phyloP scores from a whole-genome alignment of 2,329 filamentous ascomycete genomes.

The Scleromitrula shiraiana region DNA sequence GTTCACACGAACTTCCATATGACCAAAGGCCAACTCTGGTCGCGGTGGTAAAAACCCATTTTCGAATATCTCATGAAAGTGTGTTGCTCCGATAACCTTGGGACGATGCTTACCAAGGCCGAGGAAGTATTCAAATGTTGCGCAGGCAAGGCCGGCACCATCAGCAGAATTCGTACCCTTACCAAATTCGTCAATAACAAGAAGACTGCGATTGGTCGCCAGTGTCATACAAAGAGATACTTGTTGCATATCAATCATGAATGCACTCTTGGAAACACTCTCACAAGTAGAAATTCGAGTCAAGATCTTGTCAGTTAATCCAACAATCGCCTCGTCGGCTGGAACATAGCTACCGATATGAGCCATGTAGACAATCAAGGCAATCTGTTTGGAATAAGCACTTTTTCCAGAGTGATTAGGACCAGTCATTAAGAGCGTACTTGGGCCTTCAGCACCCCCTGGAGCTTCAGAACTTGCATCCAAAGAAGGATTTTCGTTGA shows the following conservation, averaged over 20 bases:
- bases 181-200: conserved; percentile 90
- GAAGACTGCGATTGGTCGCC: conserved; percentile 65
- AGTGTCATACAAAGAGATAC: conserved; percentile 68
- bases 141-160: conserved; percentile 50
- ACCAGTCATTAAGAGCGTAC: conserved; percentile 75
- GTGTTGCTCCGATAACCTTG: conserved; percentile 53
- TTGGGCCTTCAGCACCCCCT: conserved; percentile 38
- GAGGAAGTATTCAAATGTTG: conserved; percentile 49
- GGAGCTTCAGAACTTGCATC: conserved; percentile 1
- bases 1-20: conserved; percentile 65
- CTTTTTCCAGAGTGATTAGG: conserved; percentile 97
- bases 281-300: conserved; percentile 74
- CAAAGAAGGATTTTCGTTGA: conserved; percentile 5
- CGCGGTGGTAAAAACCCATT: conserved; percentile 45
- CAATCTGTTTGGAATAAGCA: conserved; percentile 88
- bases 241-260: conserved; percentile 78
- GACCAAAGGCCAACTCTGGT: conserved; percentile 48
- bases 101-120: conserved; percentile 39
- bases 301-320: conserved; percentile 86
- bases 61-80: conserved; percentile 67
- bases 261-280: conserved; percentile 52
- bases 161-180: conserved; percentile 54
- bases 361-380: conserved; percentile 83
- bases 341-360: conserved; percentile 92
- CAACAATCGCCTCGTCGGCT: conserved; percentile 66